Evolutionary conservation across 805 yeast species (phyloP).

Genomic region (Lachancea meyersii): DNA sequence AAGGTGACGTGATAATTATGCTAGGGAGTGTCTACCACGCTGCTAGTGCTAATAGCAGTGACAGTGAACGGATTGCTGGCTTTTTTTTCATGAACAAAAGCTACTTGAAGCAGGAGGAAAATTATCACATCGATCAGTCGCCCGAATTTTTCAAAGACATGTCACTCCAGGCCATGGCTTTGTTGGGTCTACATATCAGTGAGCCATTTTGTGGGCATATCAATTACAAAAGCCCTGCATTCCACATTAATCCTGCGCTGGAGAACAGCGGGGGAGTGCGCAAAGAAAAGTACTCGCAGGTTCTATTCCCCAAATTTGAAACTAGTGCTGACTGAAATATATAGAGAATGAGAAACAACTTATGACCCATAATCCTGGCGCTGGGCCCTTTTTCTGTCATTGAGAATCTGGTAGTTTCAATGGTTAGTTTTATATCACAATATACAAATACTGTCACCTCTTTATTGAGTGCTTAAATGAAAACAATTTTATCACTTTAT

Average conservation of each 20-base stretch:
- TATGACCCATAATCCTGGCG: too few species aligned
- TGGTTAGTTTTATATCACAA: neutral
- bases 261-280: neutral
- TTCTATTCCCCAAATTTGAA: neutral
- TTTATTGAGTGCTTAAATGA: too few species aligned
- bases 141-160: conserved; percentile 4
- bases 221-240: conserved; percentile 12
- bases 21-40: conserved; percentile 31
- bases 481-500: neutral
- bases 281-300: conserved; percentile 3
- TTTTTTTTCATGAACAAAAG: conserved; percentile 30
- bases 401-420: too few species aligned
- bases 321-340: too few species aligned
- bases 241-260: conserved; percentile 2
- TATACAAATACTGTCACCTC: neutral
- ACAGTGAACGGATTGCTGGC: conserved; percentile 24
- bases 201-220: conserved; percentile 15
- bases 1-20: conserved; percentile 32
- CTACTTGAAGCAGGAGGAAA: conserved; percentile 30
- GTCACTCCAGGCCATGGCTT: conserved; percentile 8
- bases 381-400: too few species aligned
- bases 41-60: conserved; percentile 26
- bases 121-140: conserved; percentile 11
- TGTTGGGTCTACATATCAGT: conserved; percentile 12
- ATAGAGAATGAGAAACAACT: too few species aligned